Percentiles rank a stretch among this genome's conserved stretches.
phyloP scores from a whole-genome alignment of 2,329 filamentous ascomycete genomes.

The Aspergillus quadrilineatus region DNA sequence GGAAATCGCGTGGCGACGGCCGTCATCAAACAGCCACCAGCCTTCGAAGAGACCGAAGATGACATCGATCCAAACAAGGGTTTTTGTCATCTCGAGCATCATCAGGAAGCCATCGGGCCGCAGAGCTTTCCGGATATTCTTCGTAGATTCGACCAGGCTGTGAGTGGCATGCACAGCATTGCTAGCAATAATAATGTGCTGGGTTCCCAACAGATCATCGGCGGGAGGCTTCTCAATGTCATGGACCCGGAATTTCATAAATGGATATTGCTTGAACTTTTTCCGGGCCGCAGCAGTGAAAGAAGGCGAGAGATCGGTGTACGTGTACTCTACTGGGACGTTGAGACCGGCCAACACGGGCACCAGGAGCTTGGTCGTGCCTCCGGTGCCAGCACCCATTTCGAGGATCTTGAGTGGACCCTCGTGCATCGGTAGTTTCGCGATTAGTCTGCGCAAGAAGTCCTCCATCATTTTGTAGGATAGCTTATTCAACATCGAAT shows the following conservation, averaged over 20 bases:
- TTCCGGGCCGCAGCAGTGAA: slow-evolving; percentile 33
- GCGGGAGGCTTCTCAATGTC: slow-evolving; percentile 30
- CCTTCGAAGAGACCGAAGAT: slow-evolving; percentile 37
- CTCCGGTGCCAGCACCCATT: slow-evolving; percentile 15
- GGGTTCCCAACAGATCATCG: slow-evolving; percentile 13
- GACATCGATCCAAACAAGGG: slow-evolving; percentile 29
- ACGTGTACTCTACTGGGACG: slow-evolving; percentile 37
- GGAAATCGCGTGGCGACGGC: slow-evolving; percentile 28
- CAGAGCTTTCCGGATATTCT: slow-evolving; percentile 27
- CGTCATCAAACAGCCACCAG: slow-evolving; percentile 40
- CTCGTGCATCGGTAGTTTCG: too few species aligned
- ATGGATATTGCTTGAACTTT: slow-evolving; percentile 25
- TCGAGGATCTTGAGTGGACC: too few species aligned
- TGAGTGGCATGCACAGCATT: slow-evolving; percentile 37
- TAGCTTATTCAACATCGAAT: too few species aligned
- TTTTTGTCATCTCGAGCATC: slow-evolving; percentile 31
- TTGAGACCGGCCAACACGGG: slow-evolving; percentile 22
- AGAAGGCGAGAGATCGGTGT: slow-evolving; percentile 38
- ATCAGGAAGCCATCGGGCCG: slow-evolving; percentile 30
- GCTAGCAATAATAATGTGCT: slow-evolving; percentile 33
- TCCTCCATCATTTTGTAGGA: too few species aligned
- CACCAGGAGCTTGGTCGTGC: slow-evolving; percentile 34
- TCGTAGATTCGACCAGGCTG: slow-evolving; percentile 20
- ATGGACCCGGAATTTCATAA: slow-evolving; percentile 24
- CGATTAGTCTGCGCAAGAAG: too few species aligned